Evolutionary conservation across 2,329 filamentous ascomycete genomes (phyloP), one percentile per base, ranked within the genome.

Genomic region (Colletotrichum orbiculare): DNA sequence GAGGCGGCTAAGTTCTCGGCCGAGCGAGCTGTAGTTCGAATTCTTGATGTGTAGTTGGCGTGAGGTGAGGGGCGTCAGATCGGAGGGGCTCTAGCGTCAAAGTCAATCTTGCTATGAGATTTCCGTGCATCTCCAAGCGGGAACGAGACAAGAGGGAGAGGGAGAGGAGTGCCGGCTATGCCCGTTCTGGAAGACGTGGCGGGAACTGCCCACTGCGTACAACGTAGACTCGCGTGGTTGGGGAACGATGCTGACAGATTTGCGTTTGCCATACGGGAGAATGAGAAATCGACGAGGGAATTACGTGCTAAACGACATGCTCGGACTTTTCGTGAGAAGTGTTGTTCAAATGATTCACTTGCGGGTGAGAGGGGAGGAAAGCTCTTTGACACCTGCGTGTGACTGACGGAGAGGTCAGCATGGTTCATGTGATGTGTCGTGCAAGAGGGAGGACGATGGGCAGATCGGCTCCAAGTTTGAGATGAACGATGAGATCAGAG

Each of bases 401-500:
- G 25, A 25, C 25, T 25, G 25, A 25, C 25, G 25, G 25, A 25
- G 25, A 25, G 4, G 3, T 25, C 25, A 25, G 25, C 25, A 5
- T 8, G 41, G 37, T 25, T 46, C 49, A 46, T 46, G 49, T 55
- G 13, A 8, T 15, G 37, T 41, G 43, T 12, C 42, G 12, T 39
- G n/a, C 9, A 25, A 15, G 9, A n/a, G 35, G 12, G 11, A 13
- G 4, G 43, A 33, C 38, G 39, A 45, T 37, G 12, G 38, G 38
- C 13, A 8, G 37, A 57, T 54, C 39, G 33, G 17, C 11, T n/a
- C 11, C 43, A 13, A 13, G 45, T 43, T 60, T 50, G 48, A 60
- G 61, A 60, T 54, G 61, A 60, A 60, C 37, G 49, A 37, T 39
- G 33, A 54, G 43, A 54, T 53, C 41, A 38, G 33, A 48, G 25